Evolutionary conservation across 495 filamentous ascomycete species (phyloP).

Genomic region (Tuber aestivum): DNA sequence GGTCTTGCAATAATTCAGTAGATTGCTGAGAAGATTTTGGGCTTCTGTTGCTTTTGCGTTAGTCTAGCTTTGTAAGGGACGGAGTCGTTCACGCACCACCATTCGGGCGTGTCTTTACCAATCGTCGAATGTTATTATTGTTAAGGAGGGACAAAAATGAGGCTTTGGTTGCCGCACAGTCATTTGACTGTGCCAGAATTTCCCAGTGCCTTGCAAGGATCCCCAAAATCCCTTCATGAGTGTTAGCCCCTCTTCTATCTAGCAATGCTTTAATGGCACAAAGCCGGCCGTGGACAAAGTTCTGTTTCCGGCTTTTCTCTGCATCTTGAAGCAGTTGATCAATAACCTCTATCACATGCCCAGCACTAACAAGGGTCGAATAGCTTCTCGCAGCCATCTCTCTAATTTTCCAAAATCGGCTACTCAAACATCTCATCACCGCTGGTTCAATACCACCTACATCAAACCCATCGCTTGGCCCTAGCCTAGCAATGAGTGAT

Average conservation of each 20-base stretch:
- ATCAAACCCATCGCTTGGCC: conserved; percentile 50
- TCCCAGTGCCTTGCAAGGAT: conserved; percentile 17
- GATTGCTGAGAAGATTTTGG: background rate
- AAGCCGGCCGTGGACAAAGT: conserved; percentile 62
- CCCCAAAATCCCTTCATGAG: background rate
- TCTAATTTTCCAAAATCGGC: conserved; percentile 76
- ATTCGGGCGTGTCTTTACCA: conserved; percentile 15
- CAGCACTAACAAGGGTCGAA: conserved; percentile 56
- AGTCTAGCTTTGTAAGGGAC: background rate
- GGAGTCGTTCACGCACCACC: conserved; percentile 18
- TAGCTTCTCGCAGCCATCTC: conserved; percentile 83
- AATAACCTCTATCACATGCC: conserved; percentile 51
- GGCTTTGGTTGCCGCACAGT: conserved; percentile 41
- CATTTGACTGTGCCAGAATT: conserved; percentile 23
- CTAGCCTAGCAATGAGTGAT: conserved; percentile 64
- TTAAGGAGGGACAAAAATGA: conserved; percentile 39
- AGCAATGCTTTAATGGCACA: conserved; percentile 53
- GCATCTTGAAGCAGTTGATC: conserved; percentile 47
- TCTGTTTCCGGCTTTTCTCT: conserved; percentile 48
- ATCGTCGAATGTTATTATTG: background rate
- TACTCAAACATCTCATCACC: conserved; percentile 58
- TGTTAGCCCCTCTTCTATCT: conserved; percentile 46
- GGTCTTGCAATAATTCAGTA: conserved; percentile 11
- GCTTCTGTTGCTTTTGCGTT: background rate
- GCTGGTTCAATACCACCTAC: conserved; percentile 47